Evolutionary conservation across 1,139 yeast genomes (phyloP), one percentile per base, ranked within the genome.

Genomic region (Geotrichum klebahnii): DNA sequence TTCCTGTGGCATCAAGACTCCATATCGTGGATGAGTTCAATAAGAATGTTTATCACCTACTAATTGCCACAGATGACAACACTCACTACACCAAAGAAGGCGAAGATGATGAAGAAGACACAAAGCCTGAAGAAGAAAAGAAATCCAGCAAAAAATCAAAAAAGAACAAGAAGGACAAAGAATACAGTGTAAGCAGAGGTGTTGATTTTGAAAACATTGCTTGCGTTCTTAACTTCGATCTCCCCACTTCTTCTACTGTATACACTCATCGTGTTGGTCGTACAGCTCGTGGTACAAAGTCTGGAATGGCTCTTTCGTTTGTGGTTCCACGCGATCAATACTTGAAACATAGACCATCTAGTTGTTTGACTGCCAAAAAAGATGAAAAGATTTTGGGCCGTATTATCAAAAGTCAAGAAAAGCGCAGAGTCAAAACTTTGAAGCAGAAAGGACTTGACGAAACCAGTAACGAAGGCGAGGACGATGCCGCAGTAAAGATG

Each of bases 11-110:
- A 61, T 90, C 98, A 1, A 79, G 99, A 63, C 76, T 90, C 57
- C 97, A 92, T 66, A 90, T 92, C 53, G 96, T 94, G 39, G 97
- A 92, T 53, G 96, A 90, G 66, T 94, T 85, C 70, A 94, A 94
- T 71, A 88, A 87, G 64, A 87, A 85, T 65, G 85, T 89, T 5
- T 92, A 89, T 71, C 80, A 81, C 61, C 71, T 94, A 56, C 74
- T 94, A 60, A 92, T 94, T 66, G 98, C 98, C 19, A 92, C 98
- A 1, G 99, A 94, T 67, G 97, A 89, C 62, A 79, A 88, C 23
- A 49, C 51, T 3, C 81, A 79, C 57, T 68, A 73, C 53, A 63
- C 66, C 3, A 75, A 70, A 50, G 80, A 76, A 51, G 82, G 76
- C 43, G 72, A 69, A 20, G 81, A 75, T 33, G 80, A 73, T 9